Evolutionary conservation across 345 rosid genomes (phyloP), one percentile per base, ranked within the genome.

Genomic region (Eucalyptus lansdowneana): DNA sequence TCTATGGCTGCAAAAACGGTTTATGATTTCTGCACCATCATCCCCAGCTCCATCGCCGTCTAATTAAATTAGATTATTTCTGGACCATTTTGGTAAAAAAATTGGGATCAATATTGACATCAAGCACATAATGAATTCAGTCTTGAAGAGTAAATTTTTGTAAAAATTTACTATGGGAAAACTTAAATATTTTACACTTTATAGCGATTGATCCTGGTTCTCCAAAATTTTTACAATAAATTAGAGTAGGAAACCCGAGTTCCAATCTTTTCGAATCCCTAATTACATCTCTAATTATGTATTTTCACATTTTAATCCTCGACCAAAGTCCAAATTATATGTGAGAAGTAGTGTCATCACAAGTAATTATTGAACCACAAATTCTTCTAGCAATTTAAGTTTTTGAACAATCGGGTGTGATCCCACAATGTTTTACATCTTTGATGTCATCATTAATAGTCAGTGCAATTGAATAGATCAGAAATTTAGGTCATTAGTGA

Each of bases 401-500:
- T 31, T 67, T 15, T 15, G 40, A 60, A 27, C 15, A 60, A 25
- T 25, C 4, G 11, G 58, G 58, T 53, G 31, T 60, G 15, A 60
- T 60, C 67, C 31, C 67, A 60, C 15, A 12, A 60, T 27, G 1
- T 27, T 25, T 60, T 67, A 31, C 76, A 14, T 14, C 76, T 65
- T n/a, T 0, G 1, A n/a, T n/a, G 11, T n/a, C 11, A 0, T 8
- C 19, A 7, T 65, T 15, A 15, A 8, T 65, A 15, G 37, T 65
- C 11, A 4, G 10, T 2, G 19, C 76, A n/a, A 65, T 14, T 65
- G 10, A n/a, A 65, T 4, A 65, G 76, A 14, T 8, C 5, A 65
- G 5, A 65, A 65, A 65, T 65, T 31, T 65, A 31, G 76, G 22
- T 34, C 62, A 2, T 56, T 24, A 56, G 2, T 5, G 62, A 56